Percentiles rank a stretch among this genome's conserved stretches.
Evolutionary conservation across 352 stramenopile genomes (phyloP).

Genomic region (Plasmopara viticola): DNA sequence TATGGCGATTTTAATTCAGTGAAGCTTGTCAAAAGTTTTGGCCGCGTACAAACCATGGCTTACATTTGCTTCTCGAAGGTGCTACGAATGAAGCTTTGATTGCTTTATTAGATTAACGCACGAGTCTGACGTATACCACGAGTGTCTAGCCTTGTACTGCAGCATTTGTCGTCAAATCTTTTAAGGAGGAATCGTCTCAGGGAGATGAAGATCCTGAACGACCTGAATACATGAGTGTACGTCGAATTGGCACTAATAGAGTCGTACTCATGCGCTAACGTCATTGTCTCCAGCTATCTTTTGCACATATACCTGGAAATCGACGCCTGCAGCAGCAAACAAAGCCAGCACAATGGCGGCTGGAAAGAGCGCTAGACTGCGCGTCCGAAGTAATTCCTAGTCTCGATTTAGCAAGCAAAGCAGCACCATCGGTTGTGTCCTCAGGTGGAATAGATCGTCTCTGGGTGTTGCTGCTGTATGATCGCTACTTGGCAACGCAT

Average conservation of each 20-base stretch:
- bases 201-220: slow-evolving; percentile 25
- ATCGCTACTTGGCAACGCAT: slow-evolving; percentile 52
- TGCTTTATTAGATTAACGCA: background rate
- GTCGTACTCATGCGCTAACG: slow-evolving; percentile 4
- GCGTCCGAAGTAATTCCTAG: slow-evolving; percentile 3
- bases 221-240: slow-evolving; percentile 50
- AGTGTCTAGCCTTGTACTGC: slow-evolving; percentile 39
- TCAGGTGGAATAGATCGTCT: slow-evolving; percentile 23
- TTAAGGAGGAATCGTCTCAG: slow-evolving; percentile 35
- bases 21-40: slow-evolving; percentile 67
- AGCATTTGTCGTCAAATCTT: slow-evolving; percentile 47
- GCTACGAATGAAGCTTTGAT: slow-evolving; percentile 3
- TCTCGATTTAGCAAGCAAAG: slow-evolving; percentile 1
- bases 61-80: slow-evolving; percentile 70
- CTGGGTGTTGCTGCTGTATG: slow-evolving; percentile 71
- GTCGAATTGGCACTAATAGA: background rate
- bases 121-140: slow-evolving; percentile 4
- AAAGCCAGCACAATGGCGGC: slow-evolving; percentile 4
- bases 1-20: slow-evolving; percentile 73
- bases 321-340: slow-evolving; percentile 11
- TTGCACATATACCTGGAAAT: slow-evolving; percentile 29
- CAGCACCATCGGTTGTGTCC: slow-evolving; percentile 7
- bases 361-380: slow-evolving; percentile 6
- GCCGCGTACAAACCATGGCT: slow-evolving; percentile 80
- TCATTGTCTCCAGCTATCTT: slow-evolving; percentile 31